Evolutionary conservation across 306 rosid genomes (phyloP).

Genomic region (Trifolium pratense): DNA sequence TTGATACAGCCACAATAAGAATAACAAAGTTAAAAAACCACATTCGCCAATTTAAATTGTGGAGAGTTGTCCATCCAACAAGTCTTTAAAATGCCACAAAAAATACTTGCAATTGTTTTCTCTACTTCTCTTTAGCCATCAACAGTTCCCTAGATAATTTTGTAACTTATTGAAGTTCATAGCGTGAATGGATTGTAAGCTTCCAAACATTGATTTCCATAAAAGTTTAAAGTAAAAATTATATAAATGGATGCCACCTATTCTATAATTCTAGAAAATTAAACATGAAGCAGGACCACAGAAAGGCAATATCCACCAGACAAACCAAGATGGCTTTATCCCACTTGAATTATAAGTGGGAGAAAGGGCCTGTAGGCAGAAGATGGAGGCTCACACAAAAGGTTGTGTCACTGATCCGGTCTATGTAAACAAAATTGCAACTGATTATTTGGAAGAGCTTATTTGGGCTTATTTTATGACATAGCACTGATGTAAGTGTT

Average conservation of each 20-base stretch:
- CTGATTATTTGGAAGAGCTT: background rate
- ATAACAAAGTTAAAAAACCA: constrained; percentile 23
- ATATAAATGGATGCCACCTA: constrained; percentile 2
- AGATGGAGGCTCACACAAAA: background rate
- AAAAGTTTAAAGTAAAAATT: constrained; percentile 1
- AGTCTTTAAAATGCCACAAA: constrained; percentile 9
- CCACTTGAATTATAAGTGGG: background rate
- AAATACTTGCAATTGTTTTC: background rate
- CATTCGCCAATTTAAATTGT: constrained; percentile 9
- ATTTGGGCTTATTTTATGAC: background rate
- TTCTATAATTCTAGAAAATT: background rate
- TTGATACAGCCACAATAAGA: constrained; percentile 27
- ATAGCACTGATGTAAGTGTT: background rate
- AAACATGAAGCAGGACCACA: background rate
- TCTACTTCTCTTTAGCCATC: background rate
- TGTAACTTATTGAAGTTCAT: background rate
- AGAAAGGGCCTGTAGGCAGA: background rate
- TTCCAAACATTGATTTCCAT: background rate
- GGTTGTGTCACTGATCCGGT: background rate
- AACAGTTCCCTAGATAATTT: constrained; percentile 5
- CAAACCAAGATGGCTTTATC: background rate
- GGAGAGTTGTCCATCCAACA: background rate
- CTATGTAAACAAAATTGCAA: background rate
- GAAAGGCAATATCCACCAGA: constrained; percentile 10
- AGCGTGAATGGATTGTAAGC: background rate